Percentiles rank a stretch among this genome's conserved stretches.
These are phyloP conservation scores for Irpex sp. DNA, from an alignment of 1,284 basidiomycete genomes.

Conservation along the genomic window DNA sequence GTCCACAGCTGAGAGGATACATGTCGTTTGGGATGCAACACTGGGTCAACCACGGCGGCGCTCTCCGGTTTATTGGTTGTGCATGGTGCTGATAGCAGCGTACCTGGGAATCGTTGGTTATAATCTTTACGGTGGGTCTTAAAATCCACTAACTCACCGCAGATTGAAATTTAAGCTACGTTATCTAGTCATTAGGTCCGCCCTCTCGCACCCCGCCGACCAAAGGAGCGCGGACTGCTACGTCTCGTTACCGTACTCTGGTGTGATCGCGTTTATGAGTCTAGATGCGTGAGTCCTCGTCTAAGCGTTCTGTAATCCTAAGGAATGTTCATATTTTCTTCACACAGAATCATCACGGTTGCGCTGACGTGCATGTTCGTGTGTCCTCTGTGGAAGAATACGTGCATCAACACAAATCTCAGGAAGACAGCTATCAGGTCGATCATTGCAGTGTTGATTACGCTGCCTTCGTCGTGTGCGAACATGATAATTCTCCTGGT, in stretches of 20 bases:
- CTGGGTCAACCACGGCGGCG: constrained; percentile 21
- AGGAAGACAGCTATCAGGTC: constrained; percentile 38
- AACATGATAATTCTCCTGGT: constrained; percentile 49
- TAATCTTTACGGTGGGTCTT: constrained; percentile 30
- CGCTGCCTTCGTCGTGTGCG: constrained; percentile 37
- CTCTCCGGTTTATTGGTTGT: constrained; percentile 34
- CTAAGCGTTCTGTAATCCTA: not conserved
- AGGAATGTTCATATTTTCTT: not conserved
- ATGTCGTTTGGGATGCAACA: constrained; percentile 31
- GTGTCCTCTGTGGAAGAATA: constrained; percentile 38
- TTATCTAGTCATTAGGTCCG: constrained; percentile 16
- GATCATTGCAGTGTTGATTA: constrained; percentile 41
- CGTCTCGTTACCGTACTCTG: constrained; percentile 38
- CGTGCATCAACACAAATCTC: constrained; percentile 32
- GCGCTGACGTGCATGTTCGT: constrained; percentile 44
- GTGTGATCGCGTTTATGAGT: constrained; percentile 37
- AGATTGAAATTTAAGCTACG: constrained; percentile 5
- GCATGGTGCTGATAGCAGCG: constrained; percentile 24
- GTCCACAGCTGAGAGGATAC: constrained; percentile 32
- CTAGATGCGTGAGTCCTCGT: constrained; percentile 37
- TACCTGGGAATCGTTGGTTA: constrained; percentile 32
- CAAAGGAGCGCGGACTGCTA: constrained; percentile 31
- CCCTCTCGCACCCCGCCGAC: not conserved
- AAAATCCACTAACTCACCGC: not conserved
- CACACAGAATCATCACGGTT: constrained; percentile 37